phyloP scores from a whole-genome alignment of 768 basidiomycete genomes.

The Lepiota venenata region DNA sequence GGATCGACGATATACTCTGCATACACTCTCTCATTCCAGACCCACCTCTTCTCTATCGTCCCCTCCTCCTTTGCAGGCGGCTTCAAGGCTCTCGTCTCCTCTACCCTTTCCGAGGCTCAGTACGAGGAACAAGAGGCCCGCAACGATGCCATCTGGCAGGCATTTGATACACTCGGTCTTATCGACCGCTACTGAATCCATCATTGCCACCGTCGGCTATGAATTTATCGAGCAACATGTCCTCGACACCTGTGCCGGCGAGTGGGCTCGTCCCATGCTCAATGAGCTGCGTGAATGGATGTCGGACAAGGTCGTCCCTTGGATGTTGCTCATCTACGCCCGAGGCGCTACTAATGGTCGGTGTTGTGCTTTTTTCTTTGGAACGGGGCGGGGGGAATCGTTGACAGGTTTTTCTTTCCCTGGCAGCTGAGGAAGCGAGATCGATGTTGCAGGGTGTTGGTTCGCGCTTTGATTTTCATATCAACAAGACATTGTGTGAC shows the following conservation, averaged over 20 bases:
- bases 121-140: background rate
- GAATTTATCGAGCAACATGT: slow-evolving; percentile 82
- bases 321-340: slow-evolving; percentile 83
- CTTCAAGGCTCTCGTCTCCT: slow-evolving; percentile 63
- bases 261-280: slow-evolving; percentile 69
- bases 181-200: slow-evolving; percentile 80
- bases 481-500: slow-evolving; percentile 89
- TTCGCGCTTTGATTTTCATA: slow-evolving; percentile 86
- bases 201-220: slow-evolving; percentile 82
- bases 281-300: slow-evolving; percentile 70
- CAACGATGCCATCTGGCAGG: slow-evolving; percentile 41
- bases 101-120: slow-evolving; percentile 33
- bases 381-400: slow-evolving; percentile 8
- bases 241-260: slow-evolving; percentile 55
- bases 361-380: slow-evolving; percentile 18
- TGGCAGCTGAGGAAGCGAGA: slow-evolving; percentile 69
- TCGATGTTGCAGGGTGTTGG: slow-evolving; percentile 74
- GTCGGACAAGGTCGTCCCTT: slow-evolving; percentile 72
- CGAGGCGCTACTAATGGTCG: slow-evolving; percentile 55
- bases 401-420: background rate
- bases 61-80: slow-evolving; percentile 65
- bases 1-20: slow-evolving; percentile 56
- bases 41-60: slow-evolving; percentile 67
- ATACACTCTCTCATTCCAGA: slow-evolving; percentile 70
- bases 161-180: slow-evolving; percentile 70